These are phyloP conservation scores for Pseudogymnoascus sp. DNA, from an alignment of 2,329 filamentous ascomycete species.

Conservation along the genomic window DNA sequence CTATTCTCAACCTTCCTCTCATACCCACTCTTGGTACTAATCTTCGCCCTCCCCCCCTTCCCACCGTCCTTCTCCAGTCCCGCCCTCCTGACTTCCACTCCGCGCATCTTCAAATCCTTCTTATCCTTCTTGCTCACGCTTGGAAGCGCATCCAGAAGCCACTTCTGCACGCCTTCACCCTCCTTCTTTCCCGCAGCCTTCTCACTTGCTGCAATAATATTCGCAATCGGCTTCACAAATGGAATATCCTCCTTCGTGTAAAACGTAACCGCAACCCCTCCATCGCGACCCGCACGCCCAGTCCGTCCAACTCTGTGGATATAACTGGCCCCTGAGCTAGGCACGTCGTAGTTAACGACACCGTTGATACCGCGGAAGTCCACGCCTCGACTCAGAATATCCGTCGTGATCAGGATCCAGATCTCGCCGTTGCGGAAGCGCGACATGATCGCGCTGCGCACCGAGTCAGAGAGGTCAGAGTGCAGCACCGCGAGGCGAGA, in stretches of 20 bases:
- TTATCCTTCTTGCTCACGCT: conserved; percentile 75
- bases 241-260: conserved; percentile 94
- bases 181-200: conserved; percentile 52
- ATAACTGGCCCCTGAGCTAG: conserved; percentile 81
- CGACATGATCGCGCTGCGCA: conserved; percentile 74
- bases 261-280: conserved; percentile 84
- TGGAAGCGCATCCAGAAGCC: conserved; percentile 82
- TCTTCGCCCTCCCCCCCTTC: conserved; percentile 40
- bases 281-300: conserved; percentile 76
- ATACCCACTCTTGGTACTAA: conserved; percentile 76
- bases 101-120: conserved; percentile 71
- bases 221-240: conserved; percentile 82
- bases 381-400: conserved; percentile 82
- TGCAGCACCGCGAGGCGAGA: conserved; percentile 84
- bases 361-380: conserved; percentile 94
- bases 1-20: conserved; percentile 64
- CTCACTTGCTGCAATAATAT: conserved; percentile 80
- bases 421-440: conserved; percentile 86
- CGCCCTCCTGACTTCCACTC: conserved; percentile 62
- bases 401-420: conserved; percentile 94
- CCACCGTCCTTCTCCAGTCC: conserved; percentile 30
- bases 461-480: conserved; percentile 69
- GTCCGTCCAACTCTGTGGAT: conserved; percentile 91
- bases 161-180: conserved; percentile 61
- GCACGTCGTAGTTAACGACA: conserved; percentile 96